Evolutionary conservation across 352 stramenopile species (phyloP), one percentile per base, ranked within the genome.

Genomic region (Phytophthora cryptogea): DNA sequence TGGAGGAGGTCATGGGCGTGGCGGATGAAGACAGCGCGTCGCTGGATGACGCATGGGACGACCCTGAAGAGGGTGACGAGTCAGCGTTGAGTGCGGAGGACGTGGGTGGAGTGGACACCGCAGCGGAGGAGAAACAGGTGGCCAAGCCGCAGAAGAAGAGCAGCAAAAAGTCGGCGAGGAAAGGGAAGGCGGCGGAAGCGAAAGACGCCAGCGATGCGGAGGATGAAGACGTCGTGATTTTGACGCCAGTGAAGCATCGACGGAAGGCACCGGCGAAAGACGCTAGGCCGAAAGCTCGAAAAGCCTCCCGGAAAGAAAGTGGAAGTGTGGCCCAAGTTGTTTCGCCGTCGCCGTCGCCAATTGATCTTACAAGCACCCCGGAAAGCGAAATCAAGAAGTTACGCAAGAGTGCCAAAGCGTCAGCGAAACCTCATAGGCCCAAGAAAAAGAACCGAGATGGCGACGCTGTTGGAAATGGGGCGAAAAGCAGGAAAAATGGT

Each of bases 301-400:
- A 67, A 20, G 3, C 49, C 13, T 71, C 57, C 5, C 47, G 36
- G 27, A 66, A 64, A 30, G 64, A 72, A 46, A 35, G 14, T 0
- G 16, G 46, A 3, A 46, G 26, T 4, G 27, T n/a, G 17, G 35
- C 23, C 8, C 50, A 68, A 40, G 41, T 71, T 49, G 53, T 69
- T 9, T 72, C 64, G 27, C 60, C 43, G 39, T 69, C 57, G 6
- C 43, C 48, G 17, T 65, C 65, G 8, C 64, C 64, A 0, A 76
- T 77, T 44, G 64, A 80, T 51, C 20, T 77, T 36, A 77, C 71
- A 27, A 17, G 36, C 23, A 57, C 55, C 8, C 56, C 58, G 4
- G 63, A 76, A n/a, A 61, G 41, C 33, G 52, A 61, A 28, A 57
- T 58, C 32, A 72, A 61, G 41, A 67, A 50, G 35, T 27, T 10